Evolutionary conservation across 306 rosid species (phyloP).

Genomic region (Castanea mollissima): DNA sequence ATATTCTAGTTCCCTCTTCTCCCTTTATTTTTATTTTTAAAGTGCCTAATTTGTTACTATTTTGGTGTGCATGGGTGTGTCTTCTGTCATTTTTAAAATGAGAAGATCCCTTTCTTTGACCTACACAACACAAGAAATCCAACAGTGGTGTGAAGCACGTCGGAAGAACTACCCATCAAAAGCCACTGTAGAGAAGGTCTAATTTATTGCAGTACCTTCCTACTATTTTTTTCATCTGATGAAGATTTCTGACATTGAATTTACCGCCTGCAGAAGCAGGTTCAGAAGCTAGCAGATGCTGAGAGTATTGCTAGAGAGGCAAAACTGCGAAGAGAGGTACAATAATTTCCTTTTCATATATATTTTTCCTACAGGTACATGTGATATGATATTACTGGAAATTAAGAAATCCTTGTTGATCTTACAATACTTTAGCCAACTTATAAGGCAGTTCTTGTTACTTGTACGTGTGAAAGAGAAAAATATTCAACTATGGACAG

Average conservation of each 20-base stretch:
- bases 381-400: neutral
- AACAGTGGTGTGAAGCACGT: slow-evolving; percentile 87
- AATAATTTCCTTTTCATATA: neutral
- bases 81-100: slow-evolving; percentile 20
- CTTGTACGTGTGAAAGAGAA: neutral
- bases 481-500: neutral
- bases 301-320: slow-evolving; percentile 49
- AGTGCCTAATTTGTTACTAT: slow-evolving; percentile 1
- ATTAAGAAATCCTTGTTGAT: neutral
- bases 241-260: slow-evolving; percentile 30
- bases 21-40: slow-evolving; percentile 13
- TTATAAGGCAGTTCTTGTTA: neutral
- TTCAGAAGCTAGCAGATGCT: slow-evolving; percentile 16
- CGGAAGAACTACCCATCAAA: slow-evolving; percentile 66
- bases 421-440: neutral
- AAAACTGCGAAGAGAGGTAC: slow-evolving; percentile 55
- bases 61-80: slow-evolving; percentile 16
- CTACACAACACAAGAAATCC: slow-evolving; percentile 74
- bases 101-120: slow-evolving; percentile 42
- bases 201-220: slow-evolving; percentile 11
- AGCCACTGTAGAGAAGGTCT: slow-evolving; percentile 56
- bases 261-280: slow-evolving; percentile 48
- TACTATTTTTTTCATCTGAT: slow-evolving; percentile 19
- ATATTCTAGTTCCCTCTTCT: slow-evolving; percentile 2
- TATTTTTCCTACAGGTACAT: neutral